Base-by-base conservation (phyloP, 495 filamentous ascomycete species). In the Apiosordaria backusii region DNA sequence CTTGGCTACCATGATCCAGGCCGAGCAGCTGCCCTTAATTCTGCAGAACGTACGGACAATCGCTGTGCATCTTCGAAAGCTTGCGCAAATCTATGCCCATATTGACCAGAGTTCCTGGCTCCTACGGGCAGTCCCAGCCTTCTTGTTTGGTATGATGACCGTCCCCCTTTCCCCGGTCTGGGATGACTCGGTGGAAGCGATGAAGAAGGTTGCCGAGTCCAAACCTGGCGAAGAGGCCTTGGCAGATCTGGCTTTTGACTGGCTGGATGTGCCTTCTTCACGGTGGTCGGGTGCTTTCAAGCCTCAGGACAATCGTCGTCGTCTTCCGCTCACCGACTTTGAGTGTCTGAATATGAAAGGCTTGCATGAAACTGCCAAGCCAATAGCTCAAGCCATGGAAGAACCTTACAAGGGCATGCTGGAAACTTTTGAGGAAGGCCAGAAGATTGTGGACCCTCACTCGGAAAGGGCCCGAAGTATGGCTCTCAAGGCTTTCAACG, bases 61-160 rank as follows among this genome's bases (percentile, higher is more conserved):
- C 19, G 87, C 91, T 7, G 94, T 97, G 83, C 88, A 94, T 63
- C 85, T 96, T 52, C 89, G 95, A 40, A 92, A 90, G 68, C 83
- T 98, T 29, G 78, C 77, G 81, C 87, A 57, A 73, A 84, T 65
- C 69, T 89, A 70, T 90, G 87, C 77, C 71, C 85, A 63, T 74
- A 79, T 75, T 71, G 84, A 60, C 69, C 79, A 68, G 71, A 82
- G 83, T 59, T 83, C 81, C 15, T 92, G 89, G 88, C 80, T 96
- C 70, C 78, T 85, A 29, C 82, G 81, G 68, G 82, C 93, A 5
- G 83, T 97, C 27, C 90, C 93, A 1, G 81, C 87, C 16, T 97
- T 92, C 69, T 89, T 90, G 70, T 97, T 97, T 73, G 94, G 93
- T 53, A 85, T 97, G 69, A 85, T 96, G 62, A 95, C 92, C 4